Base-by-base conservation (phyloP, 345 rosid genomes). In the Carallia brachiata region DNA sequence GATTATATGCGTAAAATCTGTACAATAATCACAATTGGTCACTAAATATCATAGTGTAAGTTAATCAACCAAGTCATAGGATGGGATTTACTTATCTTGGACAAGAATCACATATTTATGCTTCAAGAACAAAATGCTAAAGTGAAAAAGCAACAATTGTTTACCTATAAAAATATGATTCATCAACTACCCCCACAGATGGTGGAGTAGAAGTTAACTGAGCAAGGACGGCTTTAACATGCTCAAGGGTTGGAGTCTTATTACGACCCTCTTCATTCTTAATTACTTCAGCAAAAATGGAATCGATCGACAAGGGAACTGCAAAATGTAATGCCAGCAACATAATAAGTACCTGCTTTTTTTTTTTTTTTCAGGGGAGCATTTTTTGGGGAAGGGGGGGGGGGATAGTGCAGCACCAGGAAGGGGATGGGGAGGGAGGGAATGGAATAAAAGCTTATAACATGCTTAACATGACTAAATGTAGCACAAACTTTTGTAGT, bases 251-350 rank as follows among this genome's bases (percentile, higher is more conserved):
- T 19, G 50, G 50, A 44, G 50, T 84, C 93, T 88, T 82, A 65
- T 78, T 80, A 59, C 89, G 93, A 61, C 92, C 95, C 60, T 79
- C 87, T 79, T 85, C 92, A 73, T 77, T 83, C 81, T 88, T 87
- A 79, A 90, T 89, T 67, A 90, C 90, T 81, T 90, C 97, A 73
- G 85, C 97, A 65, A 83, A 95, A 47, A 95, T 88, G 62, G 92
- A 69, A 78, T 83, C 79, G 40, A 88, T 39, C 8, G 90, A 85
- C 75, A 92, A 70, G 6, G 93, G 80, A 83, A 64, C 97, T 91
- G 87, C 77, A 90, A 79, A 61, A 65, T 13, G 65, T 53, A 72
- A 53, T 44, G 13, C 50, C 50, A 44, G 50, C 5, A 44, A 44
- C 50, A 44, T 44, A 44, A 44, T 16, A 44, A 12, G 50, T 44